These are phyloP conservation scores for Neonectria magnoliae DNA, from an alignment of 2,329 filamentous ascomycete genomes.

Conservation along the genomic window DNA sequence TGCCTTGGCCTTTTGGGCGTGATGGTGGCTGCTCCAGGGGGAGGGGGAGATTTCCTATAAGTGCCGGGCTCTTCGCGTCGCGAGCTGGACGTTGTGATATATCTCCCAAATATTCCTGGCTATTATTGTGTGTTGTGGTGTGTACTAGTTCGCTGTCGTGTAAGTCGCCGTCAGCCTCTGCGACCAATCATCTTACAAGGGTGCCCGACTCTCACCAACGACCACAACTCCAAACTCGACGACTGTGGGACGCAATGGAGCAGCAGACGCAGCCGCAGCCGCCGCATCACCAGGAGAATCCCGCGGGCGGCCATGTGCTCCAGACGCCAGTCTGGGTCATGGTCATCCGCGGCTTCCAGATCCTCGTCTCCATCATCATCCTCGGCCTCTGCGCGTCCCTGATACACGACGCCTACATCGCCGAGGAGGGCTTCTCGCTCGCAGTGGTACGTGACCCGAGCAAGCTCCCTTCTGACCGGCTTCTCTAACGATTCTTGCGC, in stretches of 20 bases:
- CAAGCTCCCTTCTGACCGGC: too few species aligned
- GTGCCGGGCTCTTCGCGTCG: neutral
- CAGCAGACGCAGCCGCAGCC: neutral
- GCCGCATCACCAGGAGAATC: constrained; percentile 24
- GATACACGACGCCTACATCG: constrained; percentile 45
- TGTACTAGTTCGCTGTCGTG: neutral
- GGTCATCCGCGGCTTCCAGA: constrained; percentile 52
- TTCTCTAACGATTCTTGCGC: constrained; percentile 1
- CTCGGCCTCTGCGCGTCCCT: constrained; percentile 55
- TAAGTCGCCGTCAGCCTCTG: neutral
- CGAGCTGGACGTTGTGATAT: neutral
- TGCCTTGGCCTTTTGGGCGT: constrained; percentile 37
- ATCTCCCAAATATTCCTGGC: neutral
- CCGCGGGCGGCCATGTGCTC: constrained; percentile 46
- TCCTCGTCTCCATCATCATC: constrained; percentile 54
- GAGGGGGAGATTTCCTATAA: neutral
- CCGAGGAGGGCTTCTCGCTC: constrained; percentile 32
- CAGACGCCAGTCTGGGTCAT: constrained; percentile 56
- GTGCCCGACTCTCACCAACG: neutral
- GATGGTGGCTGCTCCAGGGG: neutral
- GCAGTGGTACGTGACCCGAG: constrained; percentile 29
- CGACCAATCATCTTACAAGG: constrained; percentile 16
- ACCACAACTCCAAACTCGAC: neutral
- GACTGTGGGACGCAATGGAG: constrained; percentile 25
- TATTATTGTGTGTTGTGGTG: neutral